Conservation (phyloP, 306 rosid genomes). For the Cicer cuneatum region DNA sequence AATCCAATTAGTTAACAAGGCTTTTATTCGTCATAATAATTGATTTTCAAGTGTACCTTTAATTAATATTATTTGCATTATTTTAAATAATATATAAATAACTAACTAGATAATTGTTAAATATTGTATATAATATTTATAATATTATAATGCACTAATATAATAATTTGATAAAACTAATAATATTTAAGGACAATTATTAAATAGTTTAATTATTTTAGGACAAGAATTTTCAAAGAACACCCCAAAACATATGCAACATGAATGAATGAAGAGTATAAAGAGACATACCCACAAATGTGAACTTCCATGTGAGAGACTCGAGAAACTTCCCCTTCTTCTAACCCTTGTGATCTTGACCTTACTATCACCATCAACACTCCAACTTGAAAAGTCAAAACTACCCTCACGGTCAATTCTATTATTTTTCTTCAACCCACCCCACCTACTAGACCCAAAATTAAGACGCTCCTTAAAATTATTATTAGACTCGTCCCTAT, state of each 20-base stretch:
- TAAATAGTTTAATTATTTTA: no score
- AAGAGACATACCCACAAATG: constrained; percentile 61
- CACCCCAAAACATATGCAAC: no score
- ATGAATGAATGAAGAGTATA: no score
- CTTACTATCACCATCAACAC: constrained; percentile 24
- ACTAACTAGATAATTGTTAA: no score
- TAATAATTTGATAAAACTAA: no score
- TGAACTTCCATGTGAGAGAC: constrained; percentile 47
- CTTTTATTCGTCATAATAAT: no score
- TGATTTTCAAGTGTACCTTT: neutral
- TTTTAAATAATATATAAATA: no score
- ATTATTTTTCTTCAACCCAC: constrained; percentile 58
- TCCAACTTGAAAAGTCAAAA: constrained; percentile 53
- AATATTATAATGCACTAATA: no score
- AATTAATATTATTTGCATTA: no score
- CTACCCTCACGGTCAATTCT: constrained; percentile 45
- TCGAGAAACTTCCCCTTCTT: constrained; percentile 57
- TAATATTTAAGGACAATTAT: no score
- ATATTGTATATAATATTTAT: no score
- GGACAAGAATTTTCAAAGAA: no score
- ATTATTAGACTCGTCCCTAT: constrained; percentile 37
- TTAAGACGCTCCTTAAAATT: neutral
- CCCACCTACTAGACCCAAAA: constrained; percentile 74
- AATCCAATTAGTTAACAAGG: neutral
- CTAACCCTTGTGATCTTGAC: constrained; percentile 60